A percentile compares a stretch with the other conserved stretches of the same genome.
Evolutionary conservation across 2,329 filamentous ascomycete species (phyloP).

Genomic region (Neopestalotiopsis sp.): DNA sequence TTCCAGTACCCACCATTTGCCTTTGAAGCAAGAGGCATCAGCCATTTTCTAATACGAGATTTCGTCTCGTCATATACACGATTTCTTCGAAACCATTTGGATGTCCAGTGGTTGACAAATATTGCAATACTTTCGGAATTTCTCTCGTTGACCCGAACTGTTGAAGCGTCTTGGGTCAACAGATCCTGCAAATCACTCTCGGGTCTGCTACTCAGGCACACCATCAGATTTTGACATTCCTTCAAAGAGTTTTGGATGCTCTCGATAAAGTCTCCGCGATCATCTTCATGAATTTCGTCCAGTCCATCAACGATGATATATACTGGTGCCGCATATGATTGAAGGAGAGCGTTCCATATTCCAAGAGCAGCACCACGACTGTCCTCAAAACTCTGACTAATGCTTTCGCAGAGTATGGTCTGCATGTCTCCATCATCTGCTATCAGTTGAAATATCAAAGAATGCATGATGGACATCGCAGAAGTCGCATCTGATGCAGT

Average conservation of each 20-base stretch:
- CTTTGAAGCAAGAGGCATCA: neutral
- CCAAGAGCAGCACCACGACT: conserved; percentile 28
- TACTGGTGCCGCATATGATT: conserved; percentile 25
- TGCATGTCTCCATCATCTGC: conserved; percentile 28
- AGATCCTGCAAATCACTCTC: conserved; percentile 30
- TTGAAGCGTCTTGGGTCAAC: conserved; percentile 20
- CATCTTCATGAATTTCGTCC: conserved; percentile 33
- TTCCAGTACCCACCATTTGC: neutral
- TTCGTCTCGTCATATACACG: conserved; percentile 21
- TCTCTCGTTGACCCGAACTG: conserved; percentile 27
- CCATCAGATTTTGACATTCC: conserved; percentile 22
- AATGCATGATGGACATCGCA: conserved; percentile 25
- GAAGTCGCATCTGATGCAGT: conserved; percentile 18
- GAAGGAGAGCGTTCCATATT: conserved; percentile 28
- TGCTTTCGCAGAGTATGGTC: conserved; percentile 26
- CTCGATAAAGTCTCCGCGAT: conserved; percentile 24
- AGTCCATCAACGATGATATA: conserved; percentile 37
- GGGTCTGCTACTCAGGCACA: conserved; percentile 32
- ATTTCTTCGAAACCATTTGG: conserved; percentile 23
- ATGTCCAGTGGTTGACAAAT: conserved; percentile 25
- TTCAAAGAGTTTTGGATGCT: conserved; percentile 22
- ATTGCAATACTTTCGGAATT: conserved; percentile 30
- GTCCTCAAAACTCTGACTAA: conserved; percentile 23
- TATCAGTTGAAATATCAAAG: conserved; percentile 28
- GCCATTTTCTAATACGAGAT: neutral